Evolutionary conservation across 2,329 filamentous ascomycete species (phyloP).

Genomic region (Cercospora zeina): DNA sequence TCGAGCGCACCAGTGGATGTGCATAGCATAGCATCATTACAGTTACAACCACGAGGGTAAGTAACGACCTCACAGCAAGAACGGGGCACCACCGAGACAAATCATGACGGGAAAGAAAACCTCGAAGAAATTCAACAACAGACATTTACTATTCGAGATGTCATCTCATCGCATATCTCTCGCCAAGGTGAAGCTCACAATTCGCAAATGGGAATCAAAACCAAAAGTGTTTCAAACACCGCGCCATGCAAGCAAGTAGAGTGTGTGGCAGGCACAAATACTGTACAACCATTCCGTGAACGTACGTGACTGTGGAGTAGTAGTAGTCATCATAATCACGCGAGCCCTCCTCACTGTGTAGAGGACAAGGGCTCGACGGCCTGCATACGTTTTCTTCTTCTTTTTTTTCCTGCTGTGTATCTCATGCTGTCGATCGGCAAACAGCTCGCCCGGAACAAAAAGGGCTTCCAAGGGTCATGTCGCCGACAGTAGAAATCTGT

Average conservation of each 20-base stretch:
- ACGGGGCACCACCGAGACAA: too few relatives aligned
- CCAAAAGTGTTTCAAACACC: constrained; percentile 3
- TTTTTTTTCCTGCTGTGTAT: background rate
- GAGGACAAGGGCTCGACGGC: background rate
- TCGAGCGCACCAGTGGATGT: too few relatives aligned
- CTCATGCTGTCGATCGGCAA: background rate
- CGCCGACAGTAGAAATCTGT: background rate
- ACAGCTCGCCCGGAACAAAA: background rate
- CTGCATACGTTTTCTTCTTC: background rate
- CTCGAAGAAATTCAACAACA: too few relatives aligned
- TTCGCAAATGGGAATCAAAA: background rate
- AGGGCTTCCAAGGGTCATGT: background rate
- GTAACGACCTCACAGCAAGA: too few relatives aligned
- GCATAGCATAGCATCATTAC: too few relatives aligned
- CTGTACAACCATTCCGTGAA: background rate
- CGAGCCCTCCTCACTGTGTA: background rate
- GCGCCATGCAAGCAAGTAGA: background rate
- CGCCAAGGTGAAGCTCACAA: background rate
- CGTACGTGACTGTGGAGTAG: background rate
- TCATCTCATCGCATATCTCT: background rate
- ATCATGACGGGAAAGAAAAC: too few relatives aligned
- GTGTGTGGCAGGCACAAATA: background rate
- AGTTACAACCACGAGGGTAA: too few relatives aligned
- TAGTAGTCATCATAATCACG: background rate
- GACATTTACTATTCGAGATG: background rate